Evolutionary conservation across 2,329 filamentous ascomycete species (phyloP).

Genomic region (Albophoma yamanashiensis): DNA sequence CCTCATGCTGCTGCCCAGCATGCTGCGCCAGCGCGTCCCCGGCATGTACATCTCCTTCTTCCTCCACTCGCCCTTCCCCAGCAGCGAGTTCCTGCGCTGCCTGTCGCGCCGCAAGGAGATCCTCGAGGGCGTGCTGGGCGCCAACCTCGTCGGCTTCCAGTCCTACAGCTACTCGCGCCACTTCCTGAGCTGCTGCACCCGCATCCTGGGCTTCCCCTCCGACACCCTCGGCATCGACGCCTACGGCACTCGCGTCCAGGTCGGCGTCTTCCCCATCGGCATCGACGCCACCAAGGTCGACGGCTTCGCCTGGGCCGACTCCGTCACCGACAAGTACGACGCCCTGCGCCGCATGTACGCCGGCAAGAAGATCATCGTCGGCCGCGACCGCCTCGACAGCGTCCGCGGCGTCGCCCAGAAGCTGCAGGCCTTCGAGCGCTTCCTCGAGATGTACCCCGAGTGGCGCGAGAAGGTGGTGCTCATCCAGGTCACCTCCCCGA

Average conservation of each 20-base stretch:
- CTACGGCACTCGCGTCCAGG: constrained; percentile 78
- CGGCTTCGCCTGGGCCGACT: constrained; percentile 59
- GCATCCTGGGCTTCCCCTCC: constrained; percentile 82
- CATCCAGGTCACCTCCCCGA: constrained; percentile 90
- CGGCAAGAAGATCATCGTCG: constrained; percentile 93
- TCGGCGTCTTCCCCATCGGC: constrained; percentile 90
- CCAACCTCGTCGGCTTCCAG: constrained; percentile 92
- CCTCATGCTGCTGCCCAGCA: constrained; percentile 76
- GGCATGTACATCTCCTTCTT: constrained; percentile 94
- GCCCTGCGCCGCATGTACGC: constrained; percentile 67
- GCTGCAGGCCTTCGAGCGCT: constrained; percentile 85
- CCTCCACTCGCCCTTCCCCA: constrained; percentile 88
- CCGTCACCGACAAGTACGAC: constrained; percentile 60
- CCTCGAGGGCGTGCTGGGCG: constrained; percentile 77
- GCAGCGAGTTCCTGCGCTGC: constrained; percentile 89
- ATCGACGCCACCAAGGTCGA: constrained; percentile 81
- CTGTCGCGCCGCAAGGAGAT: constrained; percentile 82
- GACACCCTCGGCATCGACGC: constrained; percentile 78
- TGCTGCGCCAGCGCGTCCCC: constrained; percentile 75
- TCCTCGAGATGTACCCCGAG: constrained; percentile 81
- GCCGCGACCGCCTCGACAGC: constrained; percentile 85
- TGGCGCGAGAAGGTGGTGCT: constrained; percentile 89
- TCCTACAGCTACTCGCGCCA: constrained; percentile 92
- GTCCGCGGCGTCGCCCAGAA: constrained; percentile 94
- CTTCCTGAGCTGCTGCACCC: constrained; percentile 87